These are phyloP conservation scores for Trametes meyenii DNA, from an alignment of 768 basidiomycete genomes.

Conservation along the genomic window DNA sequence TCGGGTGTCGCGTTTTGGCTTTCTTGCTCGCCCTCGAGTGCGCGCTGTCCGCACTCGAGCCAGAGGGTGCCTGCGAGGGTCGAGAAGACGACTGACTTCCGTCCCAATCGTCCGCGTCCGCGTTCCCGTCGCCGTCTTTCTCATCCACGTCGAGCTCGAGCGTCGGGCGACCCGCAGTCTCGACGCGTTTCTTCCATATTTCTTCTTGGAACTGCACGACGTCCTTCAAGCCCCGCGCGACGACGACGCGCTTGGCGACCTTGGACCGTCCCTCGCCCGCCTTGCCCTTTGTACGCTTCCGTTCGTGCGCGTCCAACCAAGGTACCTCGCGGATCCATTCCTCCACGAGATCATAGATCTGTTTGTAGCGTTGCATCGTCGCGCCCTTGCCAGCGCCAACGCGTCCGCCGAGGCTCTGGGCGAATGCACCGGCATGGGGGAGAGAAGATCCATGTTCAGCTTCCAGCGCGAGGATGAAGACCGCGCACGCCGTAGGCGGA, in stretches of 20 bases:
- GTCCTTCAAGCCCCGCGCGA: constrained; percentile 70
- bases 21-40: constrained; percentile 39
- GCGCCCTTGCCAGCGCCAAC: constrained; percentile 53
- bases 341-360: constrained; percentile 60
- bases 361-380: constrained; percentile 72
- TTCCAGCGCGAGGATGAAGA: constrained; percentile 73
- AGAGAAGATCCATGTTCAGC: constrained; percentile 58
- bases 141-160: constrained; percentile 43
- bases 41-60: background rate
- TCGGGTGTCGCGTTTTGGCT: constrained; percentile 34
- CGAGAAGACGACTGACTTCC: constrained; percentile 4
- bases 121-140: constrained; percentile 17
- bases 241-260: constrained; percentile 61
- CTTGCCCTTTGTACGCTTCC: constrained; percentile 36
- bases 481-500: constrained; percentile 62
- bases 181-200: constrained; percentile 50
- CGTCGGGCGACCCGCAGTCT: constrained; percentile 38
- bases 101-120: constrained; percentile 14
- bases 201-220: constrained; percentile 70
- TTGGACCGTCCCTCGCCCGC: constrained; percentile 53
- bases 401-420: constrained; percentile 55
- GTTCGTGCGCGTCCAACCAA: constrained; percentile 65
- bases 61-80: constrained; percentile 2
- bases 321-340: constrained; percentile 66
- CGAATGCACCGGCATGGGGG: constrained; percentile 57